Conservation (phyloP, 2,329 filamentous ascomycete genomes). For the Sporothrix phasma region DNA sequence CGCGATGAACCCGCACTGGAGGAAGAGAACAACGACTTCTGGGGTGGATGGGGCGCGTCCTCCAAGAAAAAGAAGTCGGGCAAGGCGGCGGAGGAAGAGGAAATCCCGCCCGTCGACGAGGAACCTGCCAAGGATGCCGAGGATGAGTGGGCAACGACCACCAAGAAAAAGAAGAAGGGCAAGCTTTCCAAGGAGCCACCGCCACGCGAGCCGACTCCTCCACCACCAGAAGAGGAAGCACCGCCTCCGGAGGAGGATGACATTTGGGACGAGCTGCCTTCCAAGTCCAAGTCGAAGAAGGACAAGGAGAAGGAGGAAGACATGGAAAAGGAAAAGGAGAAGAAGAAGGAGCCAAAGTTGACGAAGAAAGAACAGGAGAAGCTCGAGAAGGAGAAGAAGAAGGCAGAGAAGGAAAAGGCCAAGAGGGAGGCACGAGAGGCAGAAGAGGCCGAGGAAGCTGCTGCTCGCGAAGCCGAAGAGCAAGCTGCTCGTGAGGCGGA, state of each 20-base stretch:
- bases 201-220: constrained; percentile 38
- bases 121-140: constrained; percentile 28
- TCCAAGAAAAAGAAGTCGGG: constrained; percentile 24
- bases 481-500: constrained; percentile 30
- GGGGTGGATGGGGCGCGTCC: constrained; percentile 25
- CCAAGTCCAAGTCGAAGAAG: constrained; percentile 32
- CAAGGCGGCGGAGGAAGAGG: constrained; percentile 34
- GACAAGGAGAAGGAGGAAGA: constrained; percentile 30
- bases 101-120: constrained; percentile 29
- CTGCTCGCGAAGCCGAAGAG: constrained; percentile 22
- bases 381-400: constrained; percentile 34
- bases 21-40: constrained; percentile 24
- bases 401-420: constrained; percentile 34
- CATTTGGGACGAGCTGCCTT: constrained; percentile 30
- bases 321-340: constrained; percentile 24
- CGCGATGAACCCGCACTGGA: constrained; percentile 33
- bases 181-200: constrained; percentile 31
- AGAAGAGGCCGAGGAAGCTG: constrained; percentile 23
- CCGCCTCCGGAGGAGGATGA: constrained; percentile 29
- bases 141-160: constrained; percentile 27
- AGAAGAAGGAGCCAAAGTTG: constrained; percentile 35
- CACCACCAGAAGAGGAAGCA: constrained; percentile 36
- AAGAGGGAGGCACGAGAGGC: constrained; percentile 30
- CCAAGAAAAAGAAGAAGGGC: constrained; percentile 26
- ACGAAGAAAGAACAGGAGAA: constrained; percentile 42